Evolutionary conservation across 768 basidiomycete species (phyloP), one percentile per base, ranked within the genome.

Genomic region (Clavulina sp.): DNA sequence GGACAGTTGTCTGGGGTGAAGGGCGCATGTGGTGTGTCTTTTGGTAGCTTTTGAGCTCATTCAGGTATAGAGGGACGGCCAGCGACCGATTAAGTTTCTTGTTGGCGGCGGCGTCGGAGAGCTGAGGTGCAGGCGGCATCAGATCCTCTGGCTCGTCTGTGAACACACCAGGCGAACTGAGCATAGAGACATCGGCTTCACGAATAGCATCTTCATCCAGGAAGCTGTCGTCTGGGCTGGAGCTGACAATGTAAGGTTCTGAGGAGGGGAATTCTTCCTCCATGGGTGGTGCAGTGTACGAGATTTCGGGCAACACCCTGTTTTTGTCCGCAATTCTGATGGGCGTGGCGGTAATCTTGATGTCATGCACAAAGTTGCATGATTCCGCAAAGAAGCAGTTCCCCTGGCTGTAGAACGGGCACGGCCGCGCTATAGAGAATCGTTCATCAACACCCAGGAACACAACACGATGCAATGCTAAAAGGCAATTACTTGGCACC

Each of bases 331-430:
- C 13, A 9, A 13, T 28, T 9, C 9, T 28, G 43, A 46, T 24
- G 13, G n/a, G n/a, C n/a, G n/a, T n/a, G n/a, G n/a, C n/a, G n/a
- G n/a, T n/a, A 19, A 7, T 19, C 9, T 53, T 56, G 46, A 50
- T 48, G 29, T 29, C 19, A 24, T 56, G 54, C 19, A 53, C 28
- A 48, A 56, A 56, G 49, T 56, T 56, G 54, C 54, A 56, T 16
- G 54, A 26, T 5, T 48, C 31, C 5, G 47, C 23, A 32, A 56
- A 56, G 54, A 38, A 40, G 38, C 54, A 56, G n/a, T 49, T 56
- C 23, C 54, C 54, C 26, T 29, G 28, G 23, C 53, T 49, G 32
- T 48, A 56, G 53, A 56, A 56, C 13, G 54, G 54, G 44, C 54
- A 56, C 21, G 54, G 54, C 31, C 54, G 54, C 21, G 53, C 53